phyloP scores from a whole-genome alignment of 1,284 basidiomycete species.

The Ceratobasidium papillatum region DNA sequence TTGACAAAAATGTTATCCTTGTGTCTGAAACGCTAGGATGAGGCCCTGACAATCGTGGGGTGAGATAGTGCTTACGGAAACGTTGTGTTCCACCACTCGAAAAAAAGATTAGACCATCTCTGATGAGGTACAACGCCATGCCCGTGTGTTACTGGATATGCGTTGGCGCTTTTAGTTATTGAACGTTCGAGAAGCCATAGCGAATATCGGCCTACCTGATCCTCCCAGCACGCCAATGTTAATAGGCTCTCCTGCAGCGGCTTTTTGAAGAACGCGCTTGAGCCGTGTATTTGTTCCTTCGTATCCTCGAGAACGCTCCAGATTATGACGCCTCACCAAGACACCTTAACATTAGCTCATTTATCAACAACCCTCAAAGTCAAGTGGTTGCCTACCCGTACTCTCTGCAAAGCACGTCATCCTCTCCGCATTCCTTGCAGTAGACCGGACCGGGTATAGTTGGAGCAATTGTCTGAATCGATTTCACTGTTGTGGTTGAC shows the following conservation, averaged over 20 bases:
- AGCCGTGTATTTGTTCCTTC: slow-evolving; percentile 45
- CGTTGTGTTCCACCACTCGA: slow-evolving; percentile 40
- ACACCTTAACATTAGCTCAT: no score
- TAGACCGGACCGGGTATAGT: slow-evolving; percentile 26
- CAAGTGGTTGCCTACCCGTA: slow-evolving; percentile 42
- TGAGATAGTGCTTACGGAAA: slow-evolving; percentile 36
- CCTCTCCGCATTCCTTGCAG: slow-evolving; percentile 43
- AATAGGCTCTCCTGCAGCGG: slow-evolving; percentile 42
- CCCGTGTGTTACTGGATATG: slow-evolving; percentile 40
- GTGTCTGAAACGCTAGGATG: not conserved
- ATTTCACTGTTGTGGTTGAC: no score
- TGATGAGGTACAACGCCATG: slow-evolving; percentile 38
- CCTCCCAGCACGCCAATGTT: slow-evolving; percentile 45
- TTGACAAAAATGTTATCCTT: slow-evolving; percentile 37
- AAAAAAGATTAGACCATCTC: slow-evolving; percentile 39
- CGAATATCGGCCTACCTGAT: slow-evolving; percentile 7
- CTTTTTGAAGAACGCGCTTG: slow-evolving; percentile 43
- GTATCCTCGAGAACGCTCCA: slow-evolving; percentile 44
- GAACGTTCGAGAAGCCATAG: not conserved
- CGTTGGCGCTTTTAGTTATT: not conserved
- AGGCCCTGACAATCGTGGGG: not conserved
- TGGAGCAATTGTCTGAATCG: not conserved
- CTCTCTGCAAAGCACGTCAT: slow-evolving; percentile 41
- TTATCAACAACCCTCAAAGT: no score
- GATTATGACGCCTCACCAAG: slow-evolving; percentile 39